A percentile compares a stretch with the other conserved stretches of the same genome.
These are phyloP conservation scores for Cicer chorassanicum DNA, from an alignment of 306 rosid genomes.

Conservation along the genomic window DNA sequence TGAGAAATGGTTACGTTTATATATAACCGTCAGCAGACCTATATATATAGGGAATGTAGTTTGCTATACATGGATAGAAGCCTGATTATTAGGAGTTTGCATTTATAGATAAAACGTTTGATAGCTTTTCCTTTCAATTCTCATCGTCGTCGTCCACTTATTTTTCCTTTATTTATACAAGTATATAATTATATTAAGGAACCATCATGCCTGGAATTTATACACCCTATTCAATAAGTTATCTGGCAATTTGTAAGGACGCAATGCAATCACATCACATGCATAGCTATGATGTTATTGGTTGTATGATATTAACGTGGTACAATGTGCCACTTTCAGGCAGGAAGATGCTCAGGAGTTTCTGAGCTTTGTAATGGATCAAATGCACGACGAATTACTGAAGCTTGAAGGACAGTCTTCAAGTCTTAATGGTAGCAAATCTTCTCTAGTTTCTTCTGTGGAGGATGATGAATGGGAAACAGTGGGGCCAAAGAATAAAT, in stretches of 20 bases:
- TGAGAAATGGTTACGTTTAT: conserved; percentile 16
- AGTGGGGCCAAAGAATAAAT: conserved; percentile 89
- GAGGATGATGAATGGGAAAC: conserved; percentile 99
- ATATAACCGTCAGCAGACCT: not conserved
- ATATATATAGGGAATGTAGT: not conserved
- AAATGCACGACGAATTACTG: conserved; percentile 86
- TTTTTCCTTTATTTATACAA: conserved; percentile 15
- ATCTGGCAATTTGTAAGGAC: conserved; percentile 14
- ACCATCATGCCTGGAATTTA: conserved; percentile 5
- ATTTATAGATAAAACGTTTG: not conserved
- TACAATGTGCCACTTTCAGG: conserved; percentile 54
- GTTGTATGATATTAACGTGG: conserved; percentile 14
- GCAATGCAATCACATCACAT: conserved; percentile 26
- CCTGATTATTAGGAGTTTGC: not conserved
- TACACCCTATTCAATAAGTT: conserved; percentile 2
- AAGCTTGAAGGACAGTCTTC: conserved; percentile 72
- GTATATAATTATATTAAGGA: not conserved
- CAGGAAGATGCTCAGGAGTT: conserved; percentile 99
- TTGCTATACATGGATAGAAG: not conserved
- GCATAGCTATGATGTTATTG: conserved; percentile 17
- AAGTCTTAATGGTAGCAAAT: conserved; percentile 56
- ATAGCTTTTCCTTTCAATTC: conserved; percentile 2
- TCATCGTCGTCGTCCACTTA: not conserved
- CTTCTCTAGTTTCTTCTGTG: conserved; percentile 73
- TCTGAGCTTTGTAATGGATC: conserved; percentile 92